A percentile compares a stretch with the other conserved stretches of the same genome.
phyloP scores from a whole-genome alignment of 306 rosid species.

The Pachyrhizus erosus region DNA sequence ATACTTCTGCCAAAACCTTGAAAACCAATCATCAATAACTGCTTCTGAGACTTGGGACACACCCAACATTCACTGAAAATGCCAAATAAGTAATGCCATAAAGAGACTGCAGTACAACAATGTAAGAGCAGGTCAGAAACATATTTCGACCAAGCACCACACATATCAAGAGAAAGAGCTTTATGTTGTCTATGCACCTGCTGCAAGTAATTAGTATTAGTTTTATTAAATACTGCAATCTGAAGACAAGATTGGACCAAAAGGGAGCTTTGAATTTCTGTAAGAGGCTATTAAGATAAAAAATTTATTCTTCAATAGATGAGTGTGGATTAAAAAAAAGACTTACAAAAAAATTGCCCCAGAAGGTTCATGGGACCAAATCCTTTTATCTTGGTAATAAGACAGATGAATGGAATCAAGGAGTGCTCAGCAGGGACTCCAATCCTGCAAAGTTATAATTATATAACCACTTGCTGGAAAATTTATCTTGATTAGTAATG shows the following conservation, averaged over 20 bases:
- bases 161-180: background rate
- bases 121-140: background rate
- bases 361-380: constrained; percentile 11
- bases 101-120: background rate
- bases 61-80: background rate
- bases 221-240: background rate
- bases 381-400: constrained; percentile 22
- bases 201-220: background rate
- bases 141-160: background rate
- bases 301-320: background rate
- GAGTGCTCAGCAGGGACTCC: constrained; percentile 1
- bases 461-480: background rate
- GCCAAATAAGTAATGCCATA: background rate
- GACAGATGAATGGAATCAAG: background rate
- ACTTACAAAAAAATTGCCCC: too few species aligned
- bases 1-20: background rate
- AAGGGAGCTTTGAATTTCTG: background rate
- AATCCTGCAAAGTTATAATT: background rate
- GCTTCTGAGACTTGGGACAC: background rate
- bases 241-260: background rate
- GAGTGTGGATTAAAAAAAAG: background rate
- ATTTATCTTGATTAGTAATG: background rate
- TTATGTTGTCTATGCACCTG: background rate
- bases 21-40: background rate
- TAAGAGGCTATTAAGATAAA: background rate